phyloP scores from a whole-genome alignment of 768 basidiomycete species.

The Pleurotus citrinopileatus region DNA sequence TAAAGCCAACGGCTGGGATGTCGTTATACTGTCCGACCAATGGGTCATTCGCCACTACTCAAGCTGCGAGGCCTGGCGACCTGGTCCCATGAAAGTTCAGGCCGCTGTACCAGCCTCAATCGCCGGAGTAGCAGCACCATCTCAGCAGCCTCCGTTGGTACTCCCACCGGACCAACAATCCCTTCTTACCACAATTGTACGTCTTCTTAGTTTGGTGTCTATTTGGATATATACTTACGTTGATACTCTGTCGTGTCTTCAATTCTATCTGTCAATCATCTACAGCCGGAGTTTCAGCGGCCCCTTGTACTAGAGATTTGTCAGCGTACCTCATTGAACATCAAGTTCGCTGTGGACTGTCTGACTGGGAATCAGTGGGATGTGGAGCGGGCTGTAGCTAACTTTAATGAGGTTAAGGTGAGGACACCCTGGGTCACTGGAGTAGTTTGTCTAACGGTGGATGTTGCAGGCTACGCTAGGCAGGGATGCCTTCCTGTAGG shows the following conservation, averaged over 20 bases:
- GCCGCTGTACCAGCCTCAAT: constrained; percentile 35
- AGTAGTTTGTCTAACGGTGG: constrained; percentile 19
- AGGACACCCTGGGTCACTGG: constrained; percentile 23
- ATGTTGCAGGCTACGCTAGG: constrained; percentile 41
- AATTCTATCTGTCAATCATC: constrained; percentile 2
- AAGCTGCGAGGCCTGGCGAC: constrained; percentile 74
- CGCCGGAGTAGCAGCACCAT: constrained; percentile 21
- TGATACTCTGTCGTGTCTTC: constrained; percentile 3
- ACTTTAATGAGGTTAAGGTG: constrained; percentile 89
- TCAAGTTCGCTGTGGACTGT: constrained; percentile 80
- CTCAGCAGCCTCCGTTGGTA: constrained; percentile 23
- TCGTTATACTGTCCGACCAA: constrained; percentile 86
- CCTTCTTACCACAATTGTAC: constrained; percentile 54
- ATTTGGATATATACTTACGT: constrained; percentile 12
- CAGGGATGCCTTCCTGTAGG: constrained; percentile 53
- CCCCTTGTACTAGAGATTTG: constrained; percentile 67
- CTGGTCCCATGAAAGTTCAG: constrained; percentile 73
- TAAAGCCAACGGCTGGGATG: constrained; percentile 83
- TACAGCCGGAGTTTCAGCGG: constrained; percentile 69
- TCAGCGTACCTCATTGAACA: constrained; percentile 74
- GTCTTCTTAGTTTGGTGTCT: constrained; percentile 12
- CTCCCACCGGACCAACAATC: constrained; percentile 47
- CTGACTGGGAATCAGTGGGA: constrained; percentile 85
- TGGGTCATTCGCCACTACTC: constrained; percentile 83
- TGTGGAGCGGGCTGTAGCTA: constrained; percentile 70